phyloP scores from a whole-genome alignment of 2,329 filamentous ascomycete species.

The Aotearoamyces nothofagi region DNA sequence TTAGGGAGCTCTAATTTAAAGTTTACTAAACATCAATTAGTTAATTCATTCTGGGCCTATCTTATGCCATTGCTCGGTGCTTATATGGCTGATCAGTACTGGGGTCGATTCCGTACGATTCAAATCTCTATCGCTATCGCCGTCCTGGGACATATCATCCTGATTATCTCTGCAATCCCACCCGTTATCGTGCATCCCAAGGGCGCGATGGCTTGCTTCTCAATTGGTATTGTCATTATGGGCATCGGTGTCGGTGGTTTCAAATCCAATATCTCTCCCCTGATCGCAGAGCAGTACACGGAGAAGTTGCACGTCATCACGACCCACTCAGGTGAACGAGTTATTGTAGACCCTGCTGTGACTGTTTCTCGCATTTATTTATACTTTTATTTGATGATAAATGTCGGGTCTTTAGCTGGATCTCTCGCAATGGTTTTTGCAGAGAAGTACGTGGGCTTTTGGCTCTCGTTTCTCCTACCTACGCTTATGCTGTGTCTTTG shows the following conservation, averaged over 20 bases:
- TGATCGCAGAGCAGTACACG: slow-evolving; percentile 45
- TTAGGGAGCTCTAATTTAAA: too few species aligned
- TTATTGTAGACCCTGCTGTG: slow-evolving; percentile 43
- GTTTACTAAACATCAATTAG: too few species aligned
- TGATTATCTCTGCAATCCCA: slow-evolving; percentile 48
- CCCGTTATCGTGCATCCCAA: slow-evolving; percentile 35
- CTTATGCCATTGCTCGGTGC: slow-evolving; percentile 29
- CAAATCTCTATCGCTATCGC: slow-evolving; percentile 35
- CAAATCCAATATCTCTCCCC: slow-evolving; percentile 54
- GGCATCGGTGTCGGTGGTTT: slow-evolving; percentile 55
- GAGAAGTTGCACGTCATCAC: slow-evolving; percentile 33
- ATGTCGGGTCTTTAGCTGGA: slow-evolving; percentile 41
- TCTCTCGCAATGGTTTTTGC: slow-evolving; percentile 58
- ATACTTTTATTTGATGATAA: slow-evolving; percentile 60
- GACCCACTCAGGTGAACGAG: slow-evolving; percentile 35
- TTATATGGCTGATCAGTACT: slow-evolving; percentile 37
- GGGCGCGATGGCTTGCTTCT: slow-evolving; percentile 40
- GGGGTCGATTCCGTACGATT: slow-evolving; percentile 39
- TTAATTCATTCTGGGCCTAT: slow-evolving; percentile 32
- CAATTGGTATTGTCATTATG: slow-evolving; percentile 48
- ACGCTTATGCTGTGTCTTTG: slow-evolving; percentile 32
- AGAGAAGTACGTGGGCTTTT: slow-evolving; percentile 54
- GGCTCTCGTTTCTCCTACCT: slow-evolving; percentile 26
- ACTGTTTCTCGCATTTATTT: slow-evolving; percentile 47
- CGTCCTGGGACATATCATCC: slow-evolving; percentile 46